phyloP scores from a whole-genome alignment of 495 filamentous ascomycete genomes.

The Neurospora sp. region DNA sequence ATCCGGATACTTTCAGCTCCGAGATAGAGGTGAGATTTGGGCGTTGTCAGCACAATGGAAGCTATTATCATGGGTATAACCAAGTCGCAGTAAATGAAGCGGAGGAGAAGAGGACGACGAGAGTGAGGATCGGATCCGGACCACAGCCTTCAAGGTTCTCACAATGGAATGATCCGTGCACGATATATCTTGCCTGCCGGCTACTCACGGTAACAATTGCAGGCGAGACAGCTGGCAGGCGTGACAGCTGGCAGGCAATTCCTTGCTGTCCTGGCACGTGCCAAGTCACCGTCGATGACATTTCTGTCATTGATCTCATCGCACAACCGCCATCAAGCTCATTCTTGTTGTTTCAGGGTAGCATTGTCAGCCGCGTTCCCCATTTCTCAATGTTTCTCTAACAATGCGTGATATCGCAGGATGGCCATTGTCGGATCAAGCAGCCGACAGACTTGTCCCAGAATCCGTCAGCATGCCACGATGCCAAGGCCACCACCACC shows the following conservation, averaged over 20 bases:
- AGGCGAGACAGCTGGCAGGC: neutral
- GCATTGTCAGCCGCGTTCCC: neutral
- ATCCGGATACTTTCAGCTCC: neutral
- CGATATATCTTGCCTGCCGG: neutral
- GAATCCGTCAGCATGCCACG: conserved; percentile 13
- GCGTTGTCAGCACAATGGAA: neutral
- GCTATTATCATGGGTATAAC: neutral
- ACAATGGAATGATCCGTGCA: neutral
- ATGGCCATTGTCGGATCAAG: neutral
- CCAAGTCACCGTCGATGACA: neutral
- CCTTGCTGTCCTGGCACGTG: neutral
- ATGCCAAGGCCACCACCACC: neutral
- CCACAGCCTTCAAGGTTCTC: neutral
- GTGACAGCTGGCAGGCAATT: neutral
- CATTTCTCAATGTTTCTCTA: neutral
- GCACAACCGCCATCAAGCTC: neutral
- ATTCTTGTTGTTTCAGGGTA: neutral
- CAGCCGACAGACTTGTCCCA: neutral
- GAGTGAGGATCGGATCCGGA: too few relatives aligned
- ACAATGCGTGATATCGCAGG: neutral
- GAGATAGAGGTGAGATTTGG: neutral
- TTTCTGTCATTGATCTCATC: neutral
- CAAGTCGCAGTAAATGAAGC: neutral
- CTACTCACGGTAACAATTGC: neutral
- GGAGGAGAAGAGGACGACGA: neutral